Conservation (phyloP, 2,329 filamentous ascomycete genomes). For the Incumbomyces delicatus region DNA sequence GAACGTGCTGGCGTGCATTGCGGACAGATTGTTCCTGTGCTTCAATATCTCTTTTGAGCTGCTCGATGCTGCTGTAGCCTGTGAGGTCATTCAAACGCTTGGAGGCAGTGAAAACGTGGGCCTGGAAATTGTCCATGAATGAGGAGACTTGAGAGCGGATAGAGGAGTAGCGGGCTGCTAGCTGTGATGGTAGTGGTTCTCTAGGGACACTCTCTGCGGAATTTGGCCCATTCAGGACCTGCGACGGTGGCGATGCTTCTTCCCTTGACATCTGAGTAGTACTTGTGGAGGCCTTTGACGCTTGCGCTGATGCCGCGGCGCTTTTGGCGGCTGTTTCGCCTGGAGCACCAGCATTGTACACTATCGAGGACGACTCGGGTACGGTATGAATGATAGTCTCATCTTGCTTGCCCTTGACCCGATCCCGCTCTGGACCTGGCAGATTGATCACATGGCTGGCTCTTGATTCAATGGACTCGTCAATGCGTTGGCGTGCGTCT, state of each 20-base stretch:
- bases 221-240: constrained; percentile 20
- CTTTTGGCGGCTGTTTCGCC: constrained; percentile 2
- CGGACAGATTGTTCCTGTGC: constrained; percentile 49
- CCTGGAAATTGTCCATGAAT: constrained; percentile 82
- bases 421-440: constrained; percentile 6
- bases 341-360: constrained; percentile 10
- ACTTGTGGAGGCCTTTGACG: not conserved
- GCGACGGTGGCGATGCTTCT: constrained; percentile 11
- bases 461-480: constrained; percentile 16
- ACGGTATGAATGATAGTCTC: constrained; percentile 20
- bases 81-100: constrained; percentile 89
- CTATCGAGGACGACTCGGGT: constrained; percentile 19
- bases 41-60: constrained; percentile 69
- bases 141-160: constrained; percentile 51
- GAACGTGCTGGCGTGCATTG: constrained; percentile 53
- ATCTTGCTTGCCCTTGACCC: constrained; percentile 13
- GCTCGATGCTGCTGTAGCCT: constrained; percentile 84
- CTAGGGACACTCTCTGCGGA: constrained; percentile 3
- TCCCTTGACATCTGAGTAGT: not conserved
- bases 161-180: constrained; percentile 45
- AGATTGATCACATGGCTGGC: constrained; percentile 10
- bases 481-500: constrained; percentile 17
- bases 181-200: constrained; percentile 42
- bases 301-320: not conserved
- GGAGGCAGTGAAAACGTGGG: constrained; percentile 72